Evolutionary conservation across 805 yeast genomes (phyloP), one percentile per base, ranked within the genome.

Genomic region (Myxozyma monticola): DNA sequence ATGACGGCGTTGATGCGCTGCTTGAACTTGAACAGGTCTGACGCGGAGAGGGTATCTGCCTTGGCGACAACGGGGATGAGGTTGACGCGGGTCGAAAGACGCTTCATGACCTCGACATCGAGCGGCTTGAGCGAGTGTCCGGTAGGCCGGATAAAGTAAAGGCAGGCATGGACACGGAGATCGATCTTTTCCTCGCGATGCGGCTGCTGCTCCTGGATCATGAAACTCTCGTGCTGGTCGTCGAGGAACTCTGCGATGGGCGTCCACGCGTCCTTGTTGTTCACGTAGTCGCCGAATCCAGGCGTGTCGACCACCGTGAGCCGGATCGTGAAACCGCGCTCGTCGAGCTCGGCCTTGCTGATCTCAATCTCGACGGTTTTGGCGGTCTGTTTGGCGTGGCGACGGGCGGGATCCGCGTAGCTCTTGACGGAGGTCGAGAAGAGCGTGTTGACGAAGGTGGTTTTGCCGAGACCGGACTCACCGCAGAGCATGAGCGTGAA

Each of bases 401-500:
- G 69, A 49, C 59, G 57, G 45, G 60, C 57, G 60, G 72, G 63
- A 64, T 75, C 77, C 59, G 68, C 60, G 63, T 70, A 69, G 55
- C 69, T 63, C 69, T 73, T 59, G 66, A 66, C 44, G 67, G 71
- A 44, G 1, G 83, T 69, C 38, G 84, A 83, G 66, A 88, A 85
- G 56, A 90, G 74, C 7, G 95, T 83, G 72, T 90, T 87, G 60
- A 88, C 71, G 56, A 89, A 87, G 1, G 91, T 80, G 3, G 88
- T 79, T 65, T 87, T 88, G 1, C 89, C 88, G 45, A 86, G 74
- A 2, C 96, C 96, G 43, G 85, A 75, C 67, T 85, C 89, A 26
- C 97, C 96, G 41, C 85, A 89, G 31, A 88, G 80, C 85, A 89
- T 80, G 49, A 90, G 62, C 39, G 95, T 88, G 69, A 87, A 85